Base-by-base conservation (phyloP, 192 early-diverging fungal genomes). In the Pilaira anomala region DNA sequence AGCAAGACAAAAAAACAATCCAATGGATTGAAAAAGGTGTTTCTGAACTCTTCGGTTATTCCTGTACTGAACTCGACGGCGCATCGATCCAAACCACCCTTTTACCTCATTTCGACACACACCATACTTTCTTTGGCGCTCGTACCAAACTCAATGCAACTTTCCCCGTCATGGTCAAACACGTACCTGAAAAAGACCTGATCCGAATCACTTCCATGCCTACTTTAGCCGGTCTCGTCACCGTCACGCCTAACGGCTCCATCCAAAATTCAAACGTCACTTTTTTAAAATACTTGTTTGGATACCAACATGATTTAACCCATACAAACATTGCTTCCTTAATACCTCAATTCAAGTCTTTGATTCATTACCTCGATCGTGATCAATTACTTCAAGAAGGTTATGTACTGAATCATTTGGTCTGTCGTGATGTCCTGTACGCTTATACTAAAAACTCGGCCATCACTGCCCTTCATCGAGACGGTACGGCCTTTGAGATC, bases 231-330 rank as follows among this genome's bases (percentile, higher is more conserved):
- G 85, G 86, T 7, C 77, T 87, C 11, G 77, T 87, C 36, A 85
- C 85, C 3, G 57, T 76, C 3, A 22, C 21, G 18, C 73, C 74
- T 18, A 50, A 65, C 42, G 64, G 74, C 46, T 51, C 77, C 3
- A 80, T 88, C 42, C 75, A 83, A 36, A 67, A 76, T 3, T 80
- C 76, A 58, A 87, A 87, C 71, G 62, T 71, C 3, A 78, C 76
- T 1, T 87, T 88, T 66, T 73, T 75, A 19, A 83, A 84, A 52
- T 85, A 85, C 51, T 68, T 88, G 21, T 88, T 88, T 69, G 86
- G 86, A 28, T 77, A 73, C 53, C 61, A 65, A 0, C 59, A 74
- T 25, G 82, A 82, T 33, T 53, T 85, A n/a, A 74, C 76, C 3
- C 77, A 75, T 12, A 58, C 49, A 14, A 60, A 67, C 22, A 85